Base-by-base conservation (phyloP, 78 protist genomes). In the slime mould (Dictyostelium discoideum) region DNA sequence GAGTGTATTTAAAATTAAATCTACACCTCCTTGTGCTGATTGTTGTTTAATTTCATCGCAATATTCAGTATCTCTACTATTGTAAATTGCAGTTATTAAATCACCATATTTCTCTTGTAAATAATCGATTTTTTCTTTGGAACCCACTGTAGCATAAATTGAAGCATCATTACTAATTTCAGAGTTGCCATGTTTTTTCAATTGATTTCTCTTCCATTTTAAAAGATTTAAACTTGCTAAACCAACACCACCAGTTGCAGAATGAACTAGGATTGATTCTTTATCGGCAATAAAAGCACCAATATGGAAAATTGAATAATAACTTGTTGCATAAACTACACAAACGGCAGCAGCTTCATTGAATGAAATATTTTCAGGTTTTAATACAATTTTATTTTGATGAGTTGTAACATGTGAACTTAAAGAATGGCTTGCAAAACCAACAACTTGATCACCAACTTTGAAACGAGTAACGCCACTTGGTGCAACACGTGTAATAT, bases 211-310 rank as follows among this genome's bases (percentile, higher is more conserved):
- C 67, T 88, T 88, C 82, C 77, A 88, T 81, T 96, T 97, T 44
- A 93, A 97, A 40, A 97, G 84, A 32, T 97, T 92, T 46, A 97
- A 73, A 9, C 98, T 98, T 5, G 98, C 96, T 18, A 97, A 8
- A 80, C 98, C 98, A 60, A 97, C 98, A 50, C 98, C 98, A 14
- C 98, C 98, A 22, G 97, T 89, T 50, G 98, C 98, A 2, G 98
- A 96, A 22, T 93, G 97, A 40, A 97, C 84, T 14, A 97, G 85
- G 5, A 97, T 84, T 9, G 93, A 82, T 44, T 88, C 94, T 80
- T 88, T 78, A 24, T 89, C 86, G 8, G 85, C 10, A 60, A 93
- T 65, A 85, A 97, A 40, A n/a, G 86, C 39, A 74, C 93, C 86
- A 65, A 83, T 24, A 40, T 93, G 93, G 89, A 74, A 86, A 3